phyloP scores from a whole-genome alignment of 768 basidiomycete genomes.

The Amanita phalloides region DNA sequence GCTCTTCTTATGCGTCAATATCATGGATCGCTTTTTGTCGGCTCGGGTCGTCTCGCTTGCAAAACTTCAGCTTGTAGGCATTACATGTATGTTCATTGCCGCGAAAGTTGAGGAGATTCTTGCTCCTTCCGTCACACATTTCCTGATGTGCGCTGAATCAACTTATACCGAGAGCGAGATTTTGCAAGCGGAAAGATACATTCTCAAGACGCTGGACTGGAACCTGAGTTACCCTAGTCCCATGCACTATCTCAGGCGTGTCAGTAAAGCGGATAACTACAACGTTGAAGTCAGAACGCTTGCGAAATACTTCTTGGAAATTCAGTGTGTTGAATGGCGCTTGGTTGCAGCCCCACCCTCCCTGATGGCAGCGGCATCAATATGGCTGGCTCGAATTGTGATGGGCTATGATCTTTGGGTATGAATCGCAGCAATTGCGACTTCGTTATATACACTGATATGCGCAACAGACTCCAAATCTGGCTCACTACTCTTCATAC shows the following conservation, averaged over 20 bases:
- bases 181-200: slow-evolving; percentile 70
- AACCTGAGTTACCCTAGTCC: slow-evolving; percentile 91
- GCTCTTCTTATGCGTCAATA: slow-evolving; percentile 88
- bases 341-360: slow-evolving; percentile 78
- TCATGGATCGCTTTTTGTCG: slow-evolving; percentile 78
- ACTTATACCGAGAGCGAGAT: slow-evolving; percentile 78
- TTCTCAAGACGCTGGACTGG: slow-evolving; percentile 89
- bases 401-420: slow-evolving; percentile 87
- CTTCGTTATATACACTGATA: neutral
- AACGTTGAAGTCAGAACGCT: slow-evolving; percentile 87
- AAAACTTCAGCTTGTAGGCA: slow-evolving; percentile 92
- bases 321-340: slow-evolving; percentile 79
- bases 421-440: slow-evolving; percentile 18
- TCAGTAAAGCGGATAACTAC: slow-evolving; percentile 95
- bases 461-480: slow-evolving; percentile 55
- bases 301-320: slow-evolving; percentile 92
- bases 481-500: slow-evolving; percentile 93
- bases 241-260: slow-evolving; percentile 82
- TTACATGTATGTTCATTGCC: slow-evolving; percentile 88
- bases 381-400: slow-evolving; percentile 83
- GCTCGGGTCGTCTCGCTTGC: slow-evolving; percentile 75
- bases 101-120: slow-evolving; percentile 96
- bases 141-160: slow-evolving; percentile 77
- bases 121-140: slow-evolving; percentile 83
- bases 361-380: slow-evolving; percentile 76